Base-by-base conservation (phyloP, 805 yeast species). In the Diddensiella caesifluorescens region DNA sequence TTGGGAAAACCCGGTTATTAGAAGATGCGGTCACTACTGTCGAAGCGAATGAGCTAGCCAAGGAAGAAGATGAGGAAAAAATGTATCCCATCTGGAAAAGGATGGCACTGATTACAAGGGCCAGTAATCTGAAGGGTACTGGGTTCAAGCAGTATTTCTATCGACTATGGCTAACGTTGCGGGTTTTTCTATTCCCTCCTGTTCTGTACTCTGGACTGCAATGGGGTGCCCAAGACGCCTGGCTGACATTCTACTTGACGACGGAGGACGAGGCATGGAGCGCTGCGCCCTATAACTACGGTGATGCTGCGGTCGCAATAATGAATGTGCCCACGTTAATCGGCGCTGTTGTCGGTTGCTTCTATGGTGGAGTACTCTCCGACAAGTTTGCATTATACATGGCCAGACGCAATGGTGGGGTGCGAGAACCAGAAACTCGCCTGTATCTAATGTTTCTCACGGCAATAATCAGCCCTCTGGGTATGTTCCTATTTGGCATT, bases 161-260 rank as follows among this genome's bases (percentile, higher is more conserved):
- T 39, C 74, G 80, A 36, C 62, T 83, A 15, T 67, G 70, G 68
- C 59, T 65, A 2, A 65, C 64, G 33, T 66, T 71, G 44, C 51
- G 59, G n/a, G 64, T 61, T 3, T 53, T 59, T 7, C 29, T 48
- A 2, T 61, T 63, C 41, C 82, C 84, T 3, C 67, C 74, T 5
- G 78, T 79, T 2, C 51, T 79, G 9, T 80, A 76, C 67, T 70
- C 75, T 10, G 83, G 83, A 20, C 53, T 76, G 13, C 75, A 82
- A 48, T 83, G 90, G 90, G 90, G 90, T 31, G 69, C 79, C 42
- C 90, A 83, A 58, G 86, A 81, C 56, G 83, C 87, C 0, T 79
- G 81, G 55, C 68, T 83, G 50, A 76, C 89, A 0, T 83, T 83
- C 54, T 83, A 82, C 59, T 60, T 83, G 48, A 82, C 89, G 2